A percentile compares a stretch with the other conserved stretches of the same genome.
These are phyloP conservation scores for Macrophomina pseudophaseolina DNA, from an alignment of 2,329 filamentous ascomycete species.

Conservation along the genomic window DNA sequence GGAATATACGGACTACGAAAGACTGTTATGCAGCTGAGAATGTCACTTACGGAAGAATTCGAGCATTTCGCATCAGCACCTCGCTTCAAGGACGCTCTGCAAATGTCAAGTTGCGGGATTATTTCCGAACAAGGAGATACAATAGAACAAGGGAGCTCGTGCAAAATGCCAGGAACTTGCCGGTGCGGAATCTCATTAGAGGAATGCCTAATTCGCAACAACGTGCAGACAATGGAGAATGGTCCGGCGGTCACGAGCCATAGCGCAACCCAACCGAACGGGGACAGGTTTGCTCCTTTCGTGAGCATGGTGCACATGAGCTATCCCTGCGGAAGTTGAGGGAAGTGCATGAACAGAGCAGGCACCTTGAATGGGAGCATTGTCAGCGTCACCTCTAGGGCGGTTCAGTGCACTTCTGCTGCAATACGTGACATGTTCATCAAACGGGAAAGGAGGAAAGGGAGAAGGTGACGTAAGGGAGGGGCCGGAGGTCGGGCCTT, in stretches of 20 bases:
- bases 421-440: too few relatives aligned
- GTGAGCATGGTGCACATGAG: background rate
- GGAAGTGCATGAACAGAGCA: too few relatives aligned
- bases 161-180: slow-evolving; percentile 11
- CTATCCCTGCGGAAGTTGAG: background rate
- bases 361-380: too few relatives aligned
- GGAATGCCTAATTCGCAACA: slow-evolving; percentile 9
- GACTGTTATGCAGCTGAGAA: background rate
- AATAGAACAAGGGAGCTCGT: background rate
- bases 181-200: slow-evolving; percentile 11
- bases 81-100: background rate
- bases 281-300: background rate
- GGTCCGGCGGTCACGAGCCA: background rate
- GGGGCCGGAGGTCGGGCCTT: background rate
- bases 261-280: background rate
- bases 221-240: background rate
- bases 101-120: slow-evolving; percentile 1
- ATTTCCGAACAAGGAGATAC: background rate
- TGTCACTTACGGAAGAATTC: background rate
- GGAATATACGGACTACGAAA: background rate
- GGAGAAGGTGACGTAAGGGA: background rate
- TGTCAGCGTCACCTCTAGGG: too few relatives aligned
- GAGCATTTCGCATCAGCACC: background rate
- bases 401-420: too few relatives aligned
- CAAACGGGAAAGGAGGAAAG: too few relatives aligned